Percentiles rank a stretch among this genome's conserved stretches.
These are phyloP conservation scores for Apiotrichum montevideense DNA, from an alignment of 1,284 basidiomycete species.

Conservation along the genomic window DNA sequence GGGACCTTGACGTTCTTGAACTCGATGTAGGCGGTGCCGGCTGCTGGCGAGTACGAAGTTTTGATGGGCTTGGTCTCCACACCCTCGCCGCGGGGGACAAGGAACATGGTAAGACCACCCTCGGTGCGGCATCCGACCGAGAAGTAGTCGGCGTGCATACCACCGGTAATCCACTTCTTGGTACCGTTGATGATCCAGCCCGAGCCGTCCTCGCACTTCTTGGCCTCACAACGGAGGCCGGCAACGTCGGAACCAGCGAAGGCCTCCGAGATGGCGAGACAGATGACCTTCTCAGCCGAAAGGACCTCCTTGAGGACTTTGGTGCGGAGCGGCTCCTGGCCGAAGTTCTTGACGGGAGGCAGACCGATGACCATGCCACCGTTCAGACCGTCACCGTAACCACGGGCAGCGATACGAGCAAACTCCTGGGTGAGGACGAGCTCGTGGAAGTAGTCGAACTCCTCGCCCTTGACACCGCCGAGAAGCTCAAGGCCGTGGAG, in stretches of 20 bases:
- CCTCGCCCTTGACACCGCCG: constrained; percentile 79
- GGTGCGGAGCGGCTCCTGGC: constrained; percentile 53
- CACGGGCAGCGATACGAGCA: constrained; percentile 68
- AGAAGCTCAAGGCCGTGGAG: constrained; percentile 76
- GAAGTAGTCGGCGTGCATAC: constrained; percentile 51
- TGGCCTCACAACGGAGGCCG: constrained; percentile 73
- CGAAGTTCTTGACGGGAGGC: constrained; percentile 56
- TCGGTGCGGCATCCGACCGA: constrained; percentile 44
- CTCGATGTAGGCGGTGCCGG: constrained; percentile 75
- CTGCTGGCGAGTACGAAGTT: constrained; percentile 73
- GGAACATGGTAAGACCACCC: constrained; percentile 79
- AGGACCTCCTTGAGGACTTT: constrained; percentile 76
- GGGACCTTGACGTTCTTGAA: constrained; percentile 85
- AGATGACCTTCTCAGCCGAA: constrained; percentile 59
- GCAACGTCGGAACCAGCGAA: constrained; percentile 88
- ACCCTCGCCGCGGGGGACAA: constrained; percentile 69
- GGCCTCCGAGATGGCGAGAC: constrained; percentile 79
- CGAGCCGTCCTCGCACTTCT: constrained; percentile 72
- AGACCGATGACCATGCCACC: constrained; percentile 68
- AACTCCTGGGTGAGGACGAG: constrained; percentile 84
- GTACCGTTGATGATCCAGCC: constrained; percentile 73
- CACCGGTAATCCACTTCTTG: constrained; percentile 92
- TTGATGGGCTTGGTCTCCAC: constrained; percentile 83
- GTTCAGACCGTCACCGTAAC: constrained; percentile 72
- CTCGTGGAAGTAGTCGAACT: constrained; percentile 71